phyloP scores from a whole-genome alignment of 83 land plant species.

The Thuja plicata region DNA sequence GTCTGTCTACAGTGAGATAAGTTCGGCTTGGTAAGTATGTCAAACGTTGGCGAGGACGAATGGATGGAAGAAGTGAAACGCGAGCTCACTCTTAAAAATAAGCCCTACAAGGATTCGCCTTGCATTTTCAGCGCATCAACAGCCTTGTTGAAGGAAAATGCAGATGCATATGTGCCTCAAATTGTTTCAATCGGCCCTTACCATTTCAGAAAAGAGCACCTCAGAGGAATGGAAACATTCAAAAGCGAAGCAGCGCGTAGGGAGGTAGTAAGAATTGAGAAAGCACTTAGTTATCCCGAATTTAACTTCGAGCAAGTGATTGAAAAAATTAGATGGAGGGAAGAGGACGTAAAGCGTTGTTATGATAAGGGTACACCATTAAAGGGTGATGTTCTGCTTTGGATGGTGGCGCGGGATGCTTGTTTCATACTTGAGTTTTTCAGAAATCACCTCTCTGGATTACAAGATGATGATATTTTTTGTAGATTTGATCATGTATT shows the following conservation, averaged over 20 bases:
- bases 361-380: neutral
- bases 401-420: neutral
- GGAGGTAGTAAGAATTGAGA: neutral
- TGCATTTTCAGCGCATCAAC: neutral
- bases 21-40: too few relatives aligned
- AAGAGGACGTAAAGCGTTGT: neutral
- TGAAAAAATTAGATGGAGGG: neutral
- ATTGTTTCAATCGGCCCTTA: neutral
- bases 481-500: too few relatives aligned
- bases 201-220: neutral
- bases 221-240: neutral
- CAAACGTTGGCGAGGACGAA: too few relatives aligned
- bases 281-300: neutral
- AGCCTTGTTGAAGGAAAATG: neutral
- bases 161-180: neutral
- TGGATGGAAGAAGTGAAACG: too few relatives aligned
- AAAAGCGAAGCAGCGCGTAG: neutral
- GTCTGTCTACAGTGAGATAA: too few relatives aligned
- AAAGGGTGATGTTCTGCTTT: neutral
- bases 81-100: too few relatives aligned
- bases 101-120: too few relatives aligned
- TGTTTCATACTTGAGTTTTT: neutral
- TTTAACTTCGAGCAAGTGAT: neutral
- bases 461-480: too few relatives aligned
- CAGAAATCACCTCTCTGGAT: neutral